Conservation (phyloP, 257 asterid genomes). For the Cordia subcordata region DNA sequence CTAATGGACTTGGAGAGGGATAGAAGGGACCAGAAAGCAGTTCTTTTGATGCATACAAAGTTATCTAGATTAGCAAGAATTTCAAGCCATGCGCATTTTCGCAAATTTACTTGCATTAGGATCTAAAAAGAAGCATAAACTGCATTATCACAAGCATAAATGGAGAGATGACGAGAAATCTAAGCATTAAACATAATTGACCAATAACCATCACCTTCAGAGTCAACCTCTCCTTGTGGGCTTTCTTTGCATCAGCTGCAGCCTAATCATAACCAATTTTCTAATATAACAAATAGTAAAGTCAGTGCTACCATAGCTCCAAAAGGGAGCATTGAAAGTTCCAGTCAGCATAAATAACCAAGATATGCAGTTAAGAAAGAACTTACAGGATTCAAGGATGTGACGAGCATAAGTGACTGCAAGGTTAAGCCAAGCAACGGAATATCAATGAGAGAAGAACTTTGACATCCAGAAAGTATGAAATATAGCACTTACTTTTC, state of each 20-base stretch:
- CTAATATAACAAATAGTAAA: slow-evolving; percentile 32
- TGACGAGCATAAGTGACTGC: slow-evolving; percentile 99
- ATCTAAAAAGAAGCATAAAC: no score
- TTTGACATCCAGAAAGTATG: slow-evolving; percentile 6
- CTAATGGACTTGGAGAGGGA: not conserved
- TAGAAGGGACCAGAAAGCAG: not conserved
- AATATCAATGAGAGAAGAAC: slow-evolving; percentile 14
- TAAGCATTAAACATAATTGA: no score
- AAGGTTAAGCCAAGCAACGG: slow-evolving; percentile 17
- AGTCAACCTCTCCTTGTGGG: slow-evolving; percentile 93
- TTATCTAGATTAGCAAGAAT: no score
- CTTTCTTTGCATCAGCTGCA: slow-evolving; percentile 95
- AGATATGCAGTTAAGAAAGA: not conserved
- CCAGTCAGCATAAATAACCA: not conserved
- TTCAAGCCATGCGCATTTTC: no score
- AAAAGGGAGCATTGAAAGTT: not conserved
- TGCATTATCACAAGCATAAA: no score
- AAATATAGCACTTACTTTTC: slow-evolving; percentile 6
- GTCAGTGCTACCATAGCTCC: slow-evolving; percentile 6
- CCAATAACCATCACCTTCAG: slow-evolving; percentile 63
- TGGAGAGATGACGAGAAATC: no score
- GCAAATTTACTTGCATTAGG: no score
- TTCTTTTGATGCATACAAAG: not conserved
- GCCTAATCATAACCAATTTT: slow-evolving; percentile 97
- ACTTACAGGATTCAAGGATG: slow-evolving; percentile 93